Evolutionary conservation across 805 yeast genomes (phyloP).

Genomic region (Ogataea glucozyma): DNA sequence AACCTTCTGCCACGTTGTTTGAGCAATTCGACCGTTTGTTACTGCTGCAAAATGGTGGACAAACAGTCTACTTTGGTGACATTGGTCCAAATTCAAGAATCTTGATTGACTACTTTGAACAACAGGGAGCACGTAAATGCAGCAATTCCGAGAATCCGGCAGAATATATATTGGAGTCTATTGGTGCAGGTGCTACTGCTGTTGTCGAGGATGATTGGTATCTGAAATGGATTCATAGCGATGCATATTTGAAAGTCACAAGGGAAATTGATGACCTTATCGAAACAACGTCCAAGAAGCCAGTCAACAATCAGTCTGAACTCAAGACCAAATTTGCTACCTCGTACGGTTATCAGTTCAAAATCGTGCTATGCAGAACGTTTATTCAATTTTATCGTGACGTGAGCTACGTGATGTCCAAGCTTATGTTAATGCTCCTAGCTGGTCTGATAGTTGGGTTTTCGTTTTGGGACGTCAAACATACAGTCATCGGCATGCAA

Average conservation of each 20-base stretch:
- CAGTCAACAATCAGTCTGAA: constrained; percentile 6
- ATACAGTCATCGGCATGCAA: constrained; percentile 47
- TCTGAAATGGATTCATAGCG: constrained; percentile 53
- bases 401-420: constrained; percentile 12
- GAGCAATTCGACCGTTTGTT: constrained; percentile 43
- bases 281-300: constrained; percentile 8
- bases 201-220: constrained; percentile 57
- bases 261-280: constrained; percentile 32
- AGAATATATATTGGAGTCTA: constrained; percentile 68
- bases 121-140: constrained; percentile 64
- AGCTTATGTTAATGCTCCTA: constrained; percentile 51
- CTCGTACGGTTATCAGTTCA: neutral
- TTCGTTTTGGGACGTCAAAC: constrained; percentile 49
- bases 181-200: constrained; percentile 82
- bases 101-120: constrained; percentile 47
- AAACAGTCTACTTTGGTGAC: constrained; percentile 54
- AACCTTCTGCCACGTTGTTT: constrained; percentile 47
- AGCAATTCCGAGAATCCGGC: constrained; percentile 65
- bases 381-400: constrained; percentile 22
- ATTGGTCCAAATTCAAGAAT: constrained; percentile 45
- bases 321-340: neutral
- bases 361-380: constrained; percentile 15
- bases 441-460: constrained; percentile 35
- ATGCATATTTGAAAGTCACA: constrained; percentile 15
- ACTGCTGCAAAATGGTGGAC: constrained; percentile 50